Evolutionary conservation across 139 green algal genomes (phyloP).

Genomic region (Chlorella vulgaris): DNA sequence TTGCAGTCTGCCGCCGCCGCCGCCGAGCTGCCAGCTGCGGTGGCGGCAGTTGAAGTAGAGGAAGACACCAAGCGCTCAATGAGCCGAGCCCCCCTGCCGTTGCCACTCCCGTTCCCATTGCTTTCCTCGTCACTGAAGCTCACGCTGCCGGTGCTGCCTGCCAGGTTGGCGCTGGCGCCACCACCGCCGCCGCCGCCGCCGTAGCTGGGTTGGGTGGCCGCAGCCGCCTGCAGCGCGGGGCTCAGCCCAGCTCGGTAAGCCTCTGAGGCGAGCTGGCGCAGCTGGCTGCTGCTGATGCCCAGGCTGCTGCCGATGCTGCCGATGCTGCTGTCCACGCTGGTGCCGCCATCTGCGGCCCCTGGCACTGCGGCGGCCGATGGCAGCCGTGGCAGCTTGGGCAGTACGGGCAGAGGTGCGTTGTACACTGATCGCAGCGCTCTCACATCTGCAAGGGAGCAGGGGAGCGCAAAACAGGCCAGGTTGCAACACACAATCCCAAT

Average conservation of each 20-base stretch:
- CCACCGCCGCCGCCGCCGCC: not conserved
- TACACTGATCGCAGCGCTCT: not conserved
- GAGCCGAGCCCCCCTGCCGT: not conserved
- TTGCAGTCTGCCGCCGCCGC: not conserved
- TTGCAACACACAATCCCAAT: not conserved
- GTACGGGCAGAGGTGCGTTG: slow-evolving; percentile 10
- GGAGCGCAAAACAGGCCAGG: too few species aligned
- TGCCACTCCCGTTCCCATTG: not conserved
- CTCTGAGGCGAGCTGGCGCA: slow-evolving; percentile 12
- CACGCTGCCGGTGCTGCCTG: not conserved
- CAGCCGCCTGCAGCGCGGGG: slow-evolving; percentile 1
- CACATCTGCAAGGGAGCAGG: slow-evolving; percentile 32
- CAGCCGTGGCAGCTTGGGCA: slow-evolving; percentile 1
- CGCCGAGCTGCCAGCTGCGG: not conserved
- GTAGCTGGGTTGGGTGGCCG: not conserved
- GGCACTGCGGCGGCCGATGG: not conserved
- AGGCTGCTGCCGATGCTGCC: not conserved
- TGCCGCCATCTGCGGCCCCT: not conserved
- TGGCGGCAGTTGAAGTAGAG: too few species aligned
- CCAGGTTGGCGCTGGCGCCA: not conserved
- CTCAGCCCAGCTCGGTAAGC: not conserved
- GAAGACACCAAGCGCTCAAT: too few species aligned
- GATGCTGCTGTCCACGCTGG: not conserved
- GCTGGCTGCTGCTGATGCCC: not conserved
- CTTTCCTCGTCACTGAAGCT: slow-evolving; percentile 18